phyloP scores from a whole-genome alignment of 2,329 filamentous ascomycete species.

The Myriosclerotinia curreyana region DNA sequence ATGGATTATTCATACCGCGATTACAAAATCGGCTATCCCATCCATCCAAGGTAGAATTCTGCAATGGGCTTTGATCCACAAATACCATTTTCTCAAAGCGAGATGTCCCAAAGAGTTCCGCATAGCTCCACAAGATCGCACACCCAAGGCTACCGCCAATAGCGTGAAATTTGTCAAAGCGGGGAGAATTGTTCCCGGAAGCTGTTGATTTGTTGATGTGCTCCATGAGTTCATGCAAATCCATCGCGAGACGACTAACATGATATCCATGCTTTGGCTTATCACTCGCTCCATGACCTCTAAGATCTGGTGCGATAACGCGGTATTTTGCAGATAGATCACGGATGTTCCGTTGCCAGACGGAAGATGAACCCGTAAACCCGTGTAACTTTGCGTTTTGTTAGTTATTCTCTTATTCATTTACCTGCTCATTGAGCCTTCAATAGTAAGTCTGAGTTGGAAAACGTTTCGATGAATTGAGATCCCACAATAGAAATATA shows the following conservation, averaged over 20 bases:
- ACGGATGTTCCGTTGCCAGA: conserved; percentile 37
- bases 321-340: conserved; percentile 30
- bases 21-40: conserved; percentile 37
- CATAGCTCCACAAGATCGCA: conserved; percentile 38
- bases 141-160: conserved; percentile 39
- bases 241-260: conserved; percentile 37
- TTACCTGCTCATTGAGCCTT: too few species aligned
- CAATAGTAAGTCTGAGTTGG: too few species aligned
- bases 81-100: conserved; percentile 37
- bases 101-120: conserved; percentile 35
- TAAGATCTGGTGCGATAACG: conserved; percentile 36
- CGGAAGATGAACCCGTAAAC: conserved; percentile 38
- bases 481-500: background rate
- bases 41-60: conserved; percentile 33
- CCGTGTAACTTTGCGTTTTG: conserved; percentile 36
- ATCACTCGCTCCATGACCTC: conserved; percentile 36
- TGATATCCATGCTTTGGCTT: conserved; percentile 37
- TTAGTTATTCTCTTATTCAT: background rate
- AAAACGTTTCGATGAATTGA: background rate
- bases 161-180: conserved; percentile 24
- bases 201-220: conserved; percentile 19
- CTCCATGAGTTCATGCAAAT: conserved; percentile 34
- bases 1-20: conserved; percentile 35
- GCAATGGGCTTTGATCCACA: conserved; percentile 39
- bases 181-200: background rate